phyloP scores from a whole-genome alignment of 805 yeast species.

The Metschnikowia noctiluminum region DNA sequence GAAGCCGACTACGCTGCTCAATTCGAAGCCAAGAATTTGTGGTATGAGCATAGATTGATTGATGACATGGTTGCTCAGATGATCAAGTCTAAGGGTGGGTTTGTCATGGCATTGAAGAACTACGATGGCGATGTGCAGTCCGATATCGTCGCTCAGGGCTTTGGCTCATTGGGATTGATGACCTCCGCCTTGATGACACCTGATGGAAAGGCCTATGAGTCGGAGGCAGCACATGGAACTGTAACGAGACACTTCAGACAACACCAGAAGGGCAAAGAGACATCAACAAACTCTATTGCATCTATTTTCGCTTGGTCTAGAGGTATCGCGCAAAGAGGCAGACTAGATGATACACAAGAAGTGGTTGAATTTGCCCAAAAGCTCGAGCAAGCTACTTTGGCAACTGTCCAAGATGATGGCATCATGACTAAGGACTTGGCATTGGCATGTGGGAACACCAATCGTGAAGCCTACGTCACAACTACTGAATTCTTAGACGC shows the following conservation, averaged over 20 bases:
- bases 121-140: constrained; percentile 98
- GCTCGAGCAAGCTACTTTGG: constrained; percentile 80
- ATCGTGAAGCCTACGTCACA: constrained; percentile 77
- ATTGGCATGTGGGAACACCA: constrained; percentile 81
- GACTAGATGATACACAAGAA: constrained; percentile 79
- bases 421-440: constrained; percentile 97
- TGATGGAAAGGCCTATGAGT: constrained; percentile 92
- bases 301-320: constrained; percentile 97
- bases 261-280: constrained; percentile 94
- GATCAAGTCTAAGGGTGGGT: constrained; percentile 95
- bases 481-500: constrained; percentile 89
- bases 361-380: constrained; percentile 75
- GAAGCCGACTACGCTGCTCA: constrained; percentile 61
- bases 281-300: constrained; percentile 96
- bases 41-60: constrained; percentile 95
- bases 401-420: constrained; percentile 78
- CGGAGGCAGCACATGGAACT: constrained; percentile 99
- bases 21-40: constrained; percentile 79
- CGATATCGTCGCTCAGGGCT: constrained; percentile 97
- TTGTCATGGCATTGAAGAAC: constrained; percentile 92
- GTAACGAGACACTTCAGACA: constrained; percentile 96
- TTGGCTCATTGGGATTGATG: constrained; percentile 95
- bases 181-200: constrained; percentile 96
- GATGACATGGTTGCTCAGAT: constrained; percentile 99
- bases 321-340: constrained; percentile 91